Evolutionary conservation across 768 basidiomycete species (phyloP).

Genomic region (Xerocomus potaroensis): DNA sequence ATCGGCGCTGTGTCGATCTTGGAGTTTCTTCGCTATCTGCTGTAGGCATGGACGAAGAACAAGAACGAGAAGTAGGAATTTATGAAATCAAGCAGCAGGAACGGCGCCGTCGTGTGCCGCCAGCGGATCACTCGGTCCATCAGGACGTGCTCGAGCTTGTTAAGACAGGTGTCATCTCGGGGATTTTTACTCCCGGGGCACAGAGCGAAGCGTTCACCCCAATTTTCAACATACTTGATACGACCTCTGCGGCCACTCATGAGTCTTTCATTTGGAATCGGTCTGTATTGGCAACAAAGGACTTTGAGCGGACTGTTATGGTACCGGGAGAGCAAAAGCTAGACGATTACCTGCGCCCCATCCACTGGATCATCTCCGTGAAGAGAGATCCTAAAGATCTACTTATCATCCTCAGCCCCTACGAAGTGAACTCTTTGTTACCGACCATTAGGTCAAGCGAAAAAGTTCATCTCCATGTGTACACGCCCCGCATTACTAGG

Average conservation of each 20-base stretch:
- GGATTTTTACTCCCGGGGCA: not conserved
- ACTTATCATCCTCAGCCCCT: constrained; percentile 39
- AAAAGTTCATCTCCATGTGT: constrained; percentile 38
- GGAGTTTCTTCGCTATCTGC: not conserved
- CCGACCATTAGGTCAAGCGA: constrained; percentile 33
- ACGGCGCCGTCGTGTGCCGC: constrained; percentile 29
- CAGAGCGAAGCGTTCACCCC: constrained; percentile 17
- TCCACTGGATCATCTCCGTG: constrained; percentile 42
- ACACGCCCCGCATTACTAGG: constrained; percentile 35
- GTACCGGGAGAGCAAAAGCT: constrained; percentile 9
- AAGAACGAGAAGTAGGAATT: constrained; percentile 41
- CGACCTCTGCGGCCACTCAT: constrained; percentile 7
- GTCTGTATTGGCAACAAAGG: constrained; percentile 11
- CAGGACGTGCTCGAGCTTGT: constrained; percentile 24
- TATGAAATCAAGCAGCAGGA: no score
- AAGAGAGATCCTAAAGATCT: constrained; percentile 25
- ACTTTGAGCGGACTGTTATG: constrained; percentile 11
- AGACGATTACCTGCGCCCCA: constrained; percentile 35
- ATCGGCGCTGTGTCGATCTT: constrained; percentile 4
- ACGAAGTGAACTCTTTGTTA: constrained; percentile 37
- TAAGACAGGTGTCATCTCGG: constrained; percentile 23
- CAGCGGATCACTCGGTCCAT: constrained; percentile 23
- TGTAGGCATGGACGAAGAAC: constrained; percentile 31
- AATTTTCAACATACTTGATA: constrained; percentile 9
- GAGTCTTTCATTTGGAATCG: constrained; percentile 21